These are phyloP conservation scores for Talaromyces sp. DNA, from an alignment of 2,329 filamentous ascomycete species.

Conservation along the genomic window DNA sequence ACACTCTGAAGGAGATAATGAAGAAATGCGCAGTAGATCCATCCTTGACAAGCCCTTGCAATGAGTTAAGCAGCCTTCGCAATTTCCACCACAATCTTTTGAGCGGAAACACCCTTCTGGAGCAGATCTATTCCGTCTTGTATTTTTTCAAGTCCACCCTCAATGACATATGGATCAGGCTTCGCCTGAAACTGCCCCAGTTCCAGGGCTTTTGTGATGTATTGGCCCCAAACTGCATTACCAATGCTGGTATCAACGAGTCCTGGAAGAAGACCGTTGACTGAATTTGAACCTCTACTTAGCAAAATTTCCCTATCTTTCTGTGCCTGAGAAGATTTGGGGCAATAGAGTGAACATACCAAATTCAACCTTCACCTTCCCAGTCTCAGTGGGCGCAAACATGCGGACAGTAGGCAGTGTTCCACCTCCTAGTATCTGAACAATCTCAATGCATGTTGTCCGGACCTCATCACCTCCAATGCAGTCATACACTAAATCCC, in stretches of 20 bases:
- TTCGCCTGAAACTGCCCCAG: constrained; percentile 28
- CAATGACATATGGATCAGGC: constrained; percentile 36
- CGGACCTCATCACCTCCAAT: constrained; percentile 34
- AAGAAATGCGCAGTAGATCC: not conserved
- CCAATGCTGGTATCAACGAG: constrained; percentile 8
- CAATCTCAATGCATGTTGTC: constrained; percentile 13
- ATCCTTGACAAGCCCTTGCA: not conserved
- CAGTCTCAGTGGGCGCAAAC: not conserved
- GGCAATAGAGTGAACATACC: not conserved
- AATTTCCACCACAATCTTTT: constrained; percentile 36
- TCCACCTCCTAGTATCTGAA: constrained; percentile 8
- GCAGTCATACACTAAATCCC: constrained; percentile 15
- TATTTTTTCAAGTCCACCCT: constrained; percentile 36
- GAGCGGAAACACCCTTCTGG: constrained; percentile 38
- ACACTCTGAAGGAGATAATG: not conserved
- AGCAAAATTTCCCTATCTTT: not conserved
- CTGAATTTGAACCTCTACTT: not conserved
- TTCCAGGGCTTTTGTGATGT: constrained; percentile 28
- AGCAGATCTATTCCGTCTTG: constrained; percentile 37
- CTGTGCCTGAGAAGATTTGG: not conserved
- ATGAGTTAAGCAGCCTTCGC: not conserved
- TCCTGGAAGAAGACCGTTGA: constrained; percentile 5
- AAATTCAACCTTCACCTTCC: constrained; percentile 2
- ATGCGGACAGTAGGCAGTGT: constrained; percentile 8
- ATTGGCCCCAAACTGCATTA: constrained; percentile 28